Percentiles rank a stretch among this genome's conserved stretches.
Evolutionary conservation across 768 basidiomycete species (phyloP).

Genomic region (Panus rudis): DNA sequence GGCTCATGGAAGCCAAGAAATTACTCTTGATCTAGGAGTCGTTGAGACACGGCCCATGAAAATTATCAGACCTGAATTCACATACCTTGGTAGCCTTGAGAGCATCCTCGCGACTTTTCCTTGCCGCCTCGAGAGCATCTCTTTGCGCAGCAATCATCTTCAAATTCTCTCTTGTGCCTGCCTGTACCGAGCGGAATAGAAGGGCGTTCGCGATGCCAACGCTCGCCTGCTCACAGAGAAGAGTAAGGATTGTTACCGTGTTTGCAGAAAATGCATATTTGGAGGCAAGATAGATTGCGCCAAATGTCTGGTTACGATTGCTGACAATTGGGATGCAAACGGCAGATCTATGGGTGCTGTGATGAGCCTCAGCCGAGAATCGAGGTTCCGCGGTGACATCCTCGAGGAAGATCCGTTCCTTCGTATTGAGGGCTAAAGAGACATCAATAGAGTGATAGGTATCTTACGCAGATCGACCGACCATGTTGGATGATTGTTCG

Average conservation of each 20-base stretch:
- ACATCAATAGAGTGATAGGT: background rate
- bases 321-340: conserved; percentile 68
- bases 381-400: conserved; percentile 60
- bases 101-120: conserved; percentile 65
- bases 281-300: conserved; percentile 60
- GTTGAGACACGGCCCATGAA: background rate
- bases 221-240: conserved; percentile 68
- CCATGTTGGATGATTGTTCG: conserved; percentile 63
- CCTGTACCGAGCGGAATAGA: conserved; percentile 68
- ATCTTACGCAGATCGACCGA: conserved; percentile 24
- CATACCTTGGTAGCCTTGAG: conserved; percentile 64
- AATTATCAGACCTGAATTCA: background rate
- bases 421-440: conserved; percentile 54
- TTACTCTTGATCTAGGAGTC: conserved; percentile 62
- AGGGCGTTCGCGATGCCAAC: conserved; percentile 71
- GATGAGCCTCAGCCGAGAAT: conserved; percentile 61
- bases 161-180: conserved; percentile 66
- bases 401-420: conserved; percentile 51
- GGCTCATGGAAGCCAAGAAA: conserved; percentile 70
- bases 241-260: conserved; percentile 52
- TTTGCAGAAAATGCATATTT: conserved; percentile 58
- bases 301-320: conserved; percentile 70
- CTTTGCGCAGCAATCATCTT: conserved; percentile 72
- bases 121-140: conserved; percentile 62
- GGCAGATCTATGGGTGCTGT: conserved; percentile 52